phyloP scores from a whole-genome alignment of 768 basidiomycete species.

The Auricularia sp. region DNA sequence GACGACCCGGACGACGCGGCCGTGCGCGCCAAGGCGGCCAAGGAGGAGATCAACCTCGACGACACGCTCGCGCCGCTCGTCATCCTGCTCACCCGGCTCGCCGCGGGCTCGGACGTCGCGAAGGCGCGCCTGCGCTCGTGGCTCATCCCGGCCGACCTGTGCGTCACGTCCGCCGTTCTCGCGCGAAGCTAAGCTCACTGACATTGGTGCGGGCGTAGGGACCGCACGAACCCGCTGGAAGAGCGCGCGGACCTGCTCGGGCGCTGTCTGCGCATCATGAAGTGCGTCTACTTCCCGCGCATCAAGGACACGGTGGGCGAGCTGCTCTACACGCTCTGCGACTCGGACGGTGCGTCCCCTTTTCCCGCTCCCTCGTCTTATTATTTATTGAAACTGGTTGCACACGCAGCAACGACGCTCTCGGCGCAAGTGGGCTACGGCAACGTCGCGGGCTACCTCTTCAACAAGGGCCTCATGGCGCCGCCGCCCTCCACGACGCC shows the following conservation, averaged over 20 bases:
- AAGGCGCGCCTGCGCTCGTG: conserved; percentile 49
- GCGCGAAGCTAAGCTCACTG: background rate
- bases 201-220: conserved; percentile 24
- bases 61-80: conserved; percentile 69
- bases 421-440: conserved; percentile 86
- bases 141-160: conserved; percentile 65
- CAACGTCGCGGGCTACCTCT: conserved; percentile 89
- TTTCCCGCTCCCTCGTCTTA: background rate
- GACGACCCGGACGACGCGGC: conserved; percentile 56
- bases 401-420: conserved; percentile 47
- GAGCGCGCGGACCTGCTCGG: conserved; percentile 65
- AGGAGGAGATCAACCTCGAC: conserved; percentile 57
- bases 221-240: conserved; percentile 71
- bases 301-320: conserved; percentile 76
- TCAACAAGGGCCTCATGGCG: conserved; percentile 75
- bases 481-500: conserved; percentile 34
- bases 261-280: conserved; percentile 64
- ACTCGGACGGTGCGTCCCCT: conserved; percentile 49
- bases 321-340: conserved; percentile 74
- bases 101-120: conserved; percentile 49
- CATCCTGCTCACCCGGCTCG: conserved; percentile 63
- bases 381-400: background rate
- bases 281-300: conserved; percentile 59
- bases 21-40: conserved; percentile 42
- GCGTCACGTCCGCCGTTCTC: conserved; percentile 10